These are phyloP conservation scores for Acanthochlamys bracteata DNA, from an alignment of 106 monocot species.

Conservation along the genomic window DNA sequence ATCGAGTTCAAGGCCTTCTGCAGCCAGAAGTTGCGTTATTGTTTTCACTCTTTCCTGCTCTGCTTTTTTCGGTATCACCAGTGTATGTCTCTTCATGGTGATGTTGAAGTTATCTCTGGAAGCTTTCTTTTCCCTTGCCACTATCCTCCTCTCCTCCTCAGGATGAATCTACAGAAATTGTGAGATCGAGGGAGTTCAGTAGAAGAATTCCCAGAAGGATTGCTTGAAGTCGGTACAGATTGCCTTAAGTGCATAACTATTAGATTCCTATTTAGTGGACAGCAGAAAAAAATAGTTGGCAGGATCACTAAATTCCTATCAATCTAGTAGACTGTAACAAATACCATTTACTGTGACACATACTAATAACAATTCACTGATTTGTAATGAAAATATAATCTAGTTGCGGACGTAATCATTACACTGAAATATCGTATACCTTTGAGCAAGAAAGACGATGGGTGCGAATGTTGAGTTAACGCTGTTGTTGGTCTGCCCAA, in stretches of 20 bases:
- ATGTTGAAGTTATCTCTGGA: slow-evolving; percentile 57
- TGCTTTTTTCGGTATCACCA: slow-evolving; percentile 76
- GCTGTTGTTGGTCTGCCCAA: slow-evolving; percentile 99
- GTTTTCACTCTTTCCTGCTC: slow-evolving; percentile 63
- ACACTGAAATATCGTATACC: slow-evolving; percentile 18
- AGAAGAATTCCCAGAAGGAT: no score
- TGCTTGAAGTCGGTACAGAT: background rate
- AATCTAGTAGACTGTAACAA: no score
- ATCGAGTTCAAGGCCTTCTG: slow-evolving; percentile 93
- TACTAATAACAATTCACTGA: no score
- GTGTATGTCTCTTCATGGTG: slow-evolving; percentile 78
- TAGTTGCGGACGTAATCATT: background rate
- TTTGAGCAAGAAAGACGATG: slow-evolving; percentile 58
- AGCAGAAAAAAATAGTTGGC: background rate
- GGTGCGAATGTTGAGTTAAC: slow-evolving; percentile 53
- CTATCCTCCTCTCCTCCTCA: slow-evolving; percentile 75
- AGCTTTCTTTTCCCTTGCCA: slow-evolving; percentile 82
- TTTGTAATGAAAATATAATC: no score
- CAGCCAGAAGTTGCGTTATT: slow-evolving; percentile 67
- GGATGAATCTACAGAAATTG: slow-evolving; percentile 60
- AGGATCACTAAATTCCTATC: no score
- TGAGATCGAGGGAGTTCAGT: no score
- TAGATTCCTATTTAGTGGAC: background rate
- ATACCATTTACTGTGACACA: no score
- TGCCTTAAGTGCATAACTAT: background rate